Evolutionary conservation across 306 rosid species (phyloP).

Genomic region (Parietaria judaica): DNA sequence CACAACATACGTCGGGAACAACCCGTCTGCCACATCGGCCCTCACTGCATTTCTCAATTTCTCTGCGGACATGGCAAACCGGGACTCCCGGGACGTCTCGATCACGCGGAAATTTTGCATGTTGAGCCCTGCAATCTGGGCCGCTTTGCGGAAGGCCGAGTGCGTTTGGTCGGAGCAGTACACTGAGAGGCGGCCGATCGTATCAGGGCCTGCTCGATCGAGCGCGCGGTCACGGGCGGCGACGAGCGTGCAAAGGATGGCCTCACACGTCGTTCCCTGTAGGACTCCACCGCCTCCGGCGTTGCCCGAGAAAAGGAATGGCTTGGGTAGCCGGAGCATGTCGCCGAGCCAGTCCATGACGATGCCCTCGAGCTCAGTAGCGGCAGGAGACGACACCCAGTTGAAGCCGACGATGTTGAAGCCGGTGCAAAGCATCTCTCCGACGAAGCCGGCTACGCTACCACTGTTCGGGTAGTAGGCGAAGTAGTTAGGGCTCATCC

Average conservation of each 20-base stretch:
- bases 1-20: constrained; percentile 23
- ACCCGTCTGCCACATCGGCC: constrained; percentile 20
- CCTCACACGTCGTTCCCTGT: constrained; percentile 36
- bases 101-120: constrained; percentile 15
- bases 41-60: background rate
- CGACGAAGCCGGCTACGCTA: constrained; percentile 24
- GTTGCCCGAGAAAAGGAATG: constrained; percentile 23
- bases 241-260: constrained; percentile 24
- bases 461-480: constrained; percentile 17
- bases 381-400: constrained; percentile 41
- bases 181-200: constrained; percentile 21
- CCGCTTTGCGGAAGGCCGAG: constrained; percentile 23
- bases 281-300: constrained; percentile 37
- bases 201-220: constrained; percentile 11
- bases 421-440: constrained; percentile 33
- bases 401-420: constrained; percentile 31
- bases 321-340: constrained; percentile 31
- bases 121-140: constrained; percentile 24
- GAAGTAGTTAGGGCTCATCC: constrained; percentile 29
- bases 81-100: constrained; percentile 13
- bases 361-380: constrained; percentile 33
- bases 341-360: constrained; percentile 43
- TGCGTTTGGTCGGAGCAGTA: constrained; percentile 44
- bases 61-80: constrained; percentile 18
- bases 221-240: constrained; percentile 32